A percentile compares a stretch with the other conserved stretches of the same genome.
phyloP scores from a whole-genome alignment of 768 basidiomycete species.

The Mycena amicta region DNA sequence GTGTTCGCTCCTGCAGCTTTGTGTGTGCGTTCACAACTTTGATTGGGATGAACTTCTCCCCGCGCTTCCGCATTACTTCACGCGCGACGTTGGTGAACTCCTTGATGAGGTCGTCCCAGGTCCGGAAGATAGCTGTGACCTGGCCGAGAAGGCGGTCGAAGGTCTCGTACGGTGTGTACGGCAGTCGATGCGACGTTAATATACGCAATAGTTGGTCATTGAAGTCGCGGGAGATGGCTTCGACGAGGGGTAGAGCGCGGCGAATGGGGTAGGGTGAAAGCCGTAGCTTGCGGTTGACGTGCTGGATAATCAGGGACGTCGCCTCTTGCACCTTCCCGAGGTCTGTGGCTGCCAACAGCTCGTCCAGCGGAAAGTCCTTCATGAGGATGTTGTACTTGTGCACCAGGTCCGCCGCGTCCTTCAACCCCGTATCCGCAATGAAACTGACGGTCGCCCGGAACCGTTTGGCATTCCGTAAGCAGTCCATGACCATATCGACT shows the following conservation, averaged over 20 bases:
- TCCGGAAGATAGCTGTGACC: constrained; percentile 76
- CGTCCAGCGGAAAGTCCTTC: constrained; percentile 99
- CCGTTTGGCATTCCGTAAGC: constrained; percentile 91
- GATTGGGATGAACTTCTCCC: constrained; percentile 95
- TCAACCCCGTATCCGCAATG: constrained; percentile 95
- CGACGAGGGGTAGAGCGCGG: constrained; percentile 93
- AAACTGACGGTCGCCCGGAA: constrained; percentile 98
- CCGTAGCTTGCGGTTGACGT: constrained; percentile 93
- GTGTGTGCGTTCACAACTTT: constrained; percentile 90
- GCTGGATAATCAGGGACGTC: constrained; percentile 82
- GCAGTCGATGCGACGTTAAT: constrained; percentile 85
- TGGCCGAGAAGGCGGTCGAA: constrained; percentile 85
- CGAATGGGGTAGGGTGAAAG: constrained; percentile 97
- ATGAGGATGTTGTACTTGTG: constrained; percentile 98
- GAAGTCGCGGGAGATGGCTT: constrained; percentile 97
- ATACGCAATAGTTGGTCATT: constrained; percentile 93
- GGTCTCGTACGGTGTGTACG: constrained; percentile 92
- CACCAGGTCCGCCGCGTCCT: constrained; percentile 90
- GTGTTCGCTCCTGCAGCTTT: constrained; percentile 84
- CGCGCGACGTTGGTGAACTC: constrained; percentile 92
- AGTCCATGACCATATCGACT: constrained; percentile 91
- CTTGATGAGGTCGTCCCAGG: constrained; percentile 90
- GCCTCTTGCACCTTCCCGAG: constrained; percentile 94
- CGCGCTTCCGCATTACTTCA: constrained; percentile 87
- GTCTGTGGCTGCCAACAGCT: constrained; percentile 94